Evolutionary conservation across 2,329 filamentous ascomycete genomes (phyloP).

Genomic region (Fusarium ramigenum): DNA sequence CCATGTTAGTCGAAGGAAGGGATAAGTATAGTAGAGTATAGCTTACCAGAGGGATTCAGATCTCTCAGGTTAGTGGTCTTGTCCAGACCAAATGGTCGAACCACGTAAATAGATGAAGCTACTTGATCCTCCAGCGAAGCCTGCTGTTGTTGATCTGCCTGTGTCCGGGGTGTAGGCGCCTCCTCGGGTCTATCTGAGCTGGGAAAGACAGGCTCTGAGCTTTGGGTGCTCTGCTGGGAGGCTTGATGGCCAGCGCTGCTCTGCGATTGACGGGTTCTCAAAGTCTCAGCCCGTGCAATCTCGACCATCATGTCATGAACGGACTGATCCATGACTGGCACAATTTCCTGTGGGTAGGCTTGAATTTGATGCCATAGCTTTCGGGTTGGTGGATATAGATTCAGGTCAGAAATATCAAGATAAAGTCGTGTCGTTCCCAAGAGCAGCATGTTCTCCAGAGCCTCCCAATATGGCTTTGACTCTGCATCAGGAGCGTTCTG

Average conservation of each 20-base stretch:
- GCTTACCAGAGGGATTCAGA: conserved; percentile 83
- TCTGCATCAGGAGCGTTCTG: conserved; percentile 75
- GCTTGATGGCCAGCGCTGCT: conserved; percentile 60
- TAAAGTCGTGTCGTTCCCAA: conserved; percentile 87
- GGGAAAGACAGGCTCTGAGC: conserved; percentile 79
- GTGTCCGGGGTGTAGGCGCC: conserved; percentile 49
- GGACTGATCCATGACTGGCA: conserved; percentile 94
- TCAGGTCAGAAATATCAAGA: conserved; percentile 87
- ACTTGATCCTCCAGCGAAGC: conserved; percentile 82
- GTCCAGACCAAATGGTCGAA: conserved; percentile 89
- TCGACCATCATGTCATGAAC: conserved; percentile 95
- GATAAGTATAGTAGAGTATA: not conserved
- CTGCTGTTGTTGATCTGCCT: conserved; percentile 57
- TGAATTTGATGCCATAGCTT: conserved; percentile 97
- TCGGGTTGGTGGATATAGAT: conserved; percentile 88
- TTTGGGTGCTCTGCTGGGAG: conserved; percentile 61
- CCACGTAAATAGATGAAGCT: conserved; percentile 81
- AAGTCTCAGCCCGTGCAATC: conserved; percentile 82
- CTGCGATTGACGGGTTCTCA: conserved; percentile 71
- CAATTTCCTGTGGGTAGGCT: conserved; percentile 93
- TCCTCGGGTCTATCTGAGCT: conserved; percentile 78
- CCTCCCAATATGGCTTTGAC: conserved; percentile 83
- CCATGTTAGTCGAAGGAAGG: conserved; percentile 13
- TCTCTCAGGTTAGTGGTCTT: conserved; percentile 90
- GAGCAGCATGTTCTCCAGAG: conserved; percentile 90